Base-by-base conservation (phyloP, 2,329 filamentous ascomycete species). In the Pseudogymnoascus sp. region DNA sequence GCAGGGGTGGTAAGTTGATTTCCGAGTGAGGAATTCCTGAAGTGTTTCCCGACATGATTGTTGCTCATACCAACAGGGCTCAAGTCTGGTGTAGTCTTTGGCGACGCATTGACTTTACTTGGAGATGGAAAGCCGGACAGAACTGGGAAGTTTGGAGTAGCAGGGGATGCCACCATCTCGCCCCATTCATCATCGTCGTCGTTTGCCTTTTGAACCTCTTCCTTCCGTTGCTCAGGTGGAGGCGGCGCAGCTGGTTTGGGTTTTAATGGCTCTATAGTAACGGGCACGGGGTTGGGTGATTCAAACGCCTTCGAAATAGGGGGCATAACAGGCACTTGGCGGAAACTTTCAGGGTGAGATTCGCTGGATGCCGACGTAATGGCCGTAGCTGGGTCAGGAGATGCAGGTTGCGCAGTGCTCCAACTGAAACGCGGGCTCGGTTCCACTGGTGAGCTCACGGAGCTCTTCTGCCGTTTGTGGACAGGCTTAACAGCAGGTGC, bases 111-210 rank as follows among this genome's bases (percentile, higher is more conserved):
- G 28, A 2, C 28, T 33, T 56, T 28, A 33, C 11, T 53, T 25
- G 11, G 5, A 7, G 50, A 33, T 11, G 50, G 50, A 21, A 56
- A 16, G 8, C 59, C 61, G 12, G 60, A 25, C 25, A 21, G 28
- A 7, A 63, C 25, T 21, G 66, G 63, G 10, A 65, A 35, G 18
- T 60, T 61, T 25, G 70, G 63, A n/a, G 65, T 63, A 23, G 63
- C 56, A 21, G 74, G 72, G 1, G 73, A 74, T 31, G 71, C 70
- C 14, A 75, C 68, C 73, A 76, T 74, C 62, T 76, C 74, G 5
- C 74, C 74, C 74, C 74, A 76, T 56, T 73, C 74, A 62, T 75
- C 73, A 53, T 71, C 70, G 4, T 70, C 70, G 25, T 72, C 69
- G 8, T 65, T 62, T 25, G 47, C 10, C 16, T 65, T 42, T n/a